Evolutionary conservation across 2,329 filamentous ascomycete species (phyloP).

Genomic region (Fonsecaea pedrosoi): DNA sequence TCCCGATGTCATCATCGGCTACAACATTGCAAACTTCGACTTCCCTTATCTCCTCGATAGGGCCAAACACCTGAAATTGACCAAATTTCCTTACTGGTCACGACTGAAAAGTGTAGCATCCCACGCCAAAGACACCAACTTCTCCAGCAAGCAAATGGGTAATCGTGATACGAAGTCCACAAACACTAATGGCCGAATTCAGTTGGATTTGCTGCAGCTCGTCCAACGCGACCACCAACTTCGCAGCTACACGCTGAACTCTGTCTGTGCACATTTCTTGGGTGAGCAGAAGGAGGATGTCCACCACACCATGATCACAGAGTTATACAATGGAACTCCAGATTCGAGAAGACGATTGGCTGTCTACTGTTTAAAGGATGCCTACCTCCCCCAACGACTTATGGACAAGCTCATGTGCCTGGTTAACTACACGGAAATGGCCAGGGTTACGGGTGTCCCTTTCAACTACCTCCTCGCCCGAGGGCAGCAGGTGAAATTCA

Average conservation of each 20-base stretch:
- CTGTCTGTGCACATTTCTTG: slow-evolving; percentile 91
- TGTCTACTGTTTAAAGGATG: slow-evolving; percentile 96
- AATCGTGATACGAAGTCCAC: slow-evolving; percentile 93
- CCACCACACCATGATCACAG: slow-evolving; percentile 98
- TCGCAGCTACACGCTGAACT: slow-evolving; percentile 96
- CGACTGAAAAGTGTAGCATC: slow-evolving; percentile 75
- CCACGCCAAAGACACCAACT: slow-evolving; percentile 77
- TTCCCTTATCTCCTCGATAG: slow-evolving; percentile 94
- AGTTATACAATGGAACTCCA: slow-evolving; percentile 93
- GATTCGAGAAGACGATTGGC: slow-evolving; percentile 90
- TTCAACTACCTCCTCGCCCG: slow-evolving; percentile 93
- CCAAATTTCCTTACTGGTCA: slow-evolving; percentile 84
- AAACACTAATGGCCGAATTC: slow-evolving; percentile 91
- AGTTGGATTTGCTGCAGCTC: slow-evolving; percentile 91
- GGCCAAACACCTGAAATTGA: slow-evolving; percentile 80
- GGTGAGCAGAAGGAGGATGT: slow-evolving; percentile 99
- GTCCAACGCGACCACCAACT: slow-evolving; percentile 94
- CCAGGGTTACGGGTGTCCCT: slow-evolving; percentile 96
- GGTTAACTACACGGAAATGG: slow-evolving; percentile 99
- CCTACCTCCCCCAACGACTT: slow-evolving; percentile 88
- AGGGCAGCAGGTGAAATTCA: slow-evolving; percentile 96
- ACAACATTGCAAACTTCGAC: slow-evolving; percentile 99
- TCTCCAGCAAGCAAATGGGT: slow-evolving; percentile 98
- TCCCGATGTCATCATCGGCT: slow-evolving; percentile 96
- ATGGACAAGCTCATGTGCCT: slow-evolving; percentile 98